phyloP scores from a whole-genome alignment of 257 asterid species.

The Paraleonurus japonicus region DNA sequence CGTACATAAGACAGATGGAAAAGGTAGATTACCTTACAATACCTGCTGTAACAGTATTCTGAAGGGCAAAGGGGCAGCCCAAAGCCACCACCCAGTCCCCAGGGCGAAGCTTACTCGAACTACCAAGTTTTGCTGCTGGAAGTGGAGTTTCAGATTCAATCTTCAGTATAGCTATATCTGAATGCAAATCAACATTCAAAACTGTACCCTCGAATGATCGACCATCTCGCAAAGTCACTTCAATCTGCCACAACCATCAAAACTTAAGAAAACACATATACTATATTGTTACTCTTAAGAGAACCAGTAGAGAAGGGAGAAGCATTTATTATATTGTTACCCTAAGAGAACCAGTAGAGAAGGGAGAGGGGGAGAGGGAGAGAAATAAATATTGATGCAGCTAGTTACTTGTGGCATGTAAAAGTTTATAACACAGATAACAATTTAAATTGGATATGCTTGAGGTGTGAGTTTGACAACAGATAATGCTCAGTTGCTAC shows the following conservation, averaged over 20 bases:
- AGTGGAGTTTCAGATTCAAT: conserved; percentile 78
- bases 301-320: too few relatives aligned
- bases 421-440: background rate
- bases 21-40: conserved; percentile 66
- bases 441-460: background rate
- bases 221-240: conserved; percentile 95
- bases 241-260: conserved; percentile 51
- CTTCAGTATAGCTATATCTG: conserved; percentile 72
- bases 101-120: conserved; percentile 79
- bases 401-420: background rate
- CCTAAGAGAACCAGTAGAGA: too few relatives aligned
- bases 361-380: background rate
- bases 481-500: background rate
- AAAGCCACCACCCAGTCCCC: conserved; percentile 96
- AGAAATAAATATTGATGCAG: too few relatives aligned
- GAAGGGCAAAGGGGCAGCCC: conserved; percentile 93
- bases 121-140: conserved; percentile 78
- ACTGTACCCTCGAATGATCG: conserved; percentile 87
- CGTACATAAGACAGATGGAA: conserved; percentile 7
- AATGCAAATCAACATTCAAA: conserved; percentile 73
- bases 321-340: too few relatives aligned
- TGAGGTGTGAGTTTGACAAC: background rate
- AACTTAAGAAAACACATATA: background rate
- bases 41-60: conserved; percentile 89
- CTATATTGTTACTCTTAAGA: background rate